Evolutionary conservation across 2,329 filamentous ascomycete genomes (phyloP).

Genomic region (Talaromyces sp.): DNA sequence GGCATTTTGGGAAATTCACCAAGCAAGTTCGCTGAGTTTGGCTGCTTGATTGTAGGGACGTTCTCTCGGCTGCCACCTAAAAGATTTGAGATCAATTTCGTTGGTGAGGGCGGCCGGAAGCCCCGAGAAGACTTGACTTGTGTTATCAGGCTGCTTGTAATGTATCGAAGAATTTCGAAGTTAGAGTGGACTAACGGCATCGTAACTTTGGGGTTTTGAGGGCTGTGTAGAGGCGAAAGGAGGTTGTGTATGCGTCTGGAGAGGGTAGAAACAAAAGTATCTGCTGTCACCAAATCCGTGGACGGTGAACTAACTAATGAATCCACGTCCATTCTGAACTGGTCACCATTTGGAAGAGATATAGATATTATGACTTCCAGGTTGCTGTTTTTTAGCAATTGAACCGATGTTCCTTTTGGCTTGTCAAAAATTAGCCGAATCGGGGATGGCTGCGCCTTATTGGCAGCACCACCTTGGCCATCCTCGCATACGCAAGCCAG

Average conservation of each 20-base stretch:
- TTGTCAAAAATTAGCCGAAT: slow-evolving; percentile 43
- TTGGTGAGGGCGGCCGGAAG: slow-evolving; percentile 79
- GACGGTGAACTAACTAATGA: slow-evolving; percentile 72
- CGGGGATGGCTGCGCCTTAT: slow-evolving; percentile 52
- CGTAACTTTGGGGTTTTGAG: slow-evolving; percentile 52
- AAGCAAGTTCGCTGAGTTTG: slow-evolving; percentile 40
- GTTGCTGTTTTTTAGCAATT: slow-evolving; percentile 36
- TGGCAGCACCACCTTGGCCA: slow-evolving; percentile 45
- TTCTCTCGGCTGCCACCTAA: slow-evolving; percentile 61
- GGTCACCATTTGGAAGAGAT: slow-evolving; percentile 66
- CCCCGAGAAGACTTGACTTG: slow-evolving; percentile 63
- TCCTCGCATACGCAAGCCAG: slow-evolving; percentile 52
- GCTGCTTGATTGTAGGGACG: slow-evolving; percentile 36
- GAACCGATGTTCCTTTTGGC: slow-evolving; percentile 31
- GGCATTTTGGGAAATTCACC: slow-evolving; percentile 50
- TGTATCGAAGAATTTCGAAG: slow-evolving; percentile 71
- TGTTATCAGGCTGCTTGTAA: slow-evolving; percentile 65
- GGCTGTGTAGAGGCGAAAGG: slow-evolving; percentile 69
- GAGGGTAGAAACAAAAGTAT: slow-evolving; percentile 74
- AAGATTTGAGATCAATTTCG: slow-evolving; percentile 85
- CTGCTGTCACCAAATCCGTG: slow-evolving; percentile 71
- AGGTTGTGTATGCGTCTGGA: slow-evolving; percentile 74
- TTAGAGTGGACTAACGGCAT: slow-evolving; percentile 75
- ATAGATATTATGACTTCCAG: slow-evolving; percentile 63
- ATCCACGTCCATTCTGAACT: slow-evolving; percentile 60